These are phyloP conservation scores for Brassica nigra DNA, from an alignment of 345 rosid species.

Conservation along the genomic window DNA sequence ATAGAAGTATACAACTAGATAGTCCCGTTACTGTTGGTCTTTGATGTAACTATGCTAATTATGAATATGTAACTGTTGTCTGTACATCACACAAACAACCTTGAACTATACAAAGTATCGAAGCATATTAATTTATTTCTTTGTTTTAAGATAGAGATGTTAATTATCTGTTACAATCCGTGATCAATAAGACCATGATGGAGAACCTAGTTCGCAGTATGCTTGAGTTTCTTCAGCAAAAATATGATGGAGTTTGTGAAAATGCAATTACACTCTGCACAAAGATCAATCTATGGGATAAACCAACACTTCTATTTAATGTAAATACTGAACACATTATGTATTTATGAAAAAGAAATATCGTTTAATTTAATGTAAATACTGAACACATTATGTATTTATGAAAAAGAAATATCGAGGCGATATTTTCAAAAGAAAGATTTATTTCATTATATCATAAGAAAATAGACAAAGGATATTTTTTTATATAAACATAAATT, in stretches of 20 bases:
- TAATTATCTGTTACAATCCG: background rate
- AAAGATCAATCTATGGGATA: background rate
- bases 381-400: background rate
- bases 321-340: background rate
- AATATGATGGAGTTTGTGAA: background rate
- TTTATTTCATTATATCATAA: background rate
- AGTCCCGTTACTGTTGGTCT: conserved; percentile 10
- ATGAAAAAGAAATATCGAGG: background rate
- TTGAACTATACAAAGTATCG: background rate
- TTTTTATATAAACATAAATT: background rate
- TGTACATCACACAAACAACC: background rate
- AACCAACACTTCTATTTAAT: background rate
- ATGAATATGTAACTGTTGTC: background rate
- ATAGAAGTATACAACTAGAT: background rate
- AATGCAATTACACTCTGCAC: background rate
- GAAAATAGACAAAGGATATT: background rate
- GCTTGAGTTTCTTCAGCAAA: background rate
- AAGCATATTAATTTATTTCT: background rate
- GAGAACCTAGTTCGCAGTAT: background rate
- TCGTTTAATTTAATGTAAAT: background rate
- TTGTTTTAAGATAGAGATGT: background rate
- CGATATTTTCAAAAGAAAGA: background rate
- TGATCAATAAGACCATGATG: background rate
- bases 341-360: background rate
- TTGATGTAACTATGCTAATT: background rate